Evolutionary conservation across 345 rosid species (phyloP), one percentile per base, ranked within the genome.

Genomic region (Barbarea vulgaris): DNA sequence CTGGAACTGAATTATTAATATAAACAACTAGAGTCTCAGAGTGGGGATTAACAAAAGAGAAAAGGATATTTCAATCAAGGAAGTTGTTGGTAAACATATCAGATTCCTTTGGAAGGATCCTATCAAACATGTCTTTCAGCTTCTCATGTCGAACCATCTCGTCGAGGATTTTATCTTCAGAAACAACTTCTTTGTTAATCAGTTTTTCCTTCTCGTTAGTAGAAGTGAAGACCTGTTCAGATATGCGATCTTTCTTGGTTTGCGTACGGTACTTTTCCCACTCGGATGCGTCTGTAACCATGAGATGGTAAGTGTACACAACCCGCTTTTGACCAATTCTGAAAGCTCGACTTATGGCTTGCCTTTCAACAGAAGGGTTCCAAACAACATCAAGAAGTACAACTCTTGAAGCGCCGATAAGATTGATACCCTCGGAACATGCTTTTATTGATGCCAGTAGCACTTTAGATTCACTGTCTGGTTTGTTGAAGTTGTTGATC

Each of bases 321-420:
- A 85, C 70, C 10, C 77, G 82, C 68, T 81, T 77, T 79, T 94
- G 96, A 0, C 98, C 97, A 15, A 86, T 81, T 65, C 97, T 82
- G 72, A 81, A 88, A 9, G 92, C 96, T 1, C 93, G 85, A 39
- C 93, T 80, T 61, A 91, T 87, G n/a, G 97, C 97, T 83, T 94
- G 97, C 47, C 85, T 85, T 69, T 84, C 96, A 4, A 91, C 93
- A 1, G 94, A 78, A 2, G 97, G 98, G 73, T 94, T 94, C 97
- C 96, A 91, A 17, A 84, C 85, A 5, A 90, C 93, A 52, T 91
- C 97, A 5, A 94, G 88, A 53, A 89, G 73, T 27, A 94, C 77
- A n/a, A 91, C 95, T 77, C 96, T 84, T 1, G 98, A 94, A 17
- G 93, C 96, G 1, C 96, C 97, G 5, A 88, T 85, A 2, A 94